Evolutionary conservation across 2,329 filamentous ascomycete genomes (phyloP).

Genomic region (Drechslerella coelobrocha): DNA sequence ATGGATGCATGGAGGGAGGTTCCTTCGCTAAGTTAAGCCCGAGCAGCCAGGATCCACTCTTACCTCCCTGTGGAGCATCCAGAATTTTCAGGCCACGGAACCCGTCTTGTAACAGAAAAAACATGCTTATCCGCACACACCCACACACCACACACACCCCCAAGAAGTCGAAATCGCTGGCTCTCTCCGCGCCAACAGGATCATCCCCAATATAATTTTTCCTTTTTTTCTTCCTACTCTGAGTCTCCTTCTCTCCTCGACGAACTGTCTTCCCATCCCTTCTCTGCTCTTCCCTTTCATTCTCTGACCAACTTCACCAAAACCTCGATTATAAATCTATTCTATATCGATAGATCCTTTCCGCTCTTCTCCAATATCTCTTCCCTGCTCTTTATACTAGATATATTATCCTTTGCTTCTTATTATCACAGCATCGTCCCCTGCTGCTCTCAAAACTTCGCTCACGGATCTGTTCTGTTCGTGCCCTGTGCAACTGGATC

Average conservation of each 20-base stretch:
- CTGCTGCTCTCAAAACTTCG: constrained; percentile 4
- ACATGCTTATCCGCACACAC: constrained; percentile 27
- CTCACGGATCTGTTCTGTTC: neutral
- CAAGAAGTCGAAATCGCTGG: neutral
- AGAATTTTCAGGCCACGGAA: constrained; percentile 25
- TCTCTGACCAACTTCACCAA: constrained; percentile 8
- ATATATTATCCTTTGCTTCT: neutral
- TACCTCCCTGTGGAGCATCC: neutral
- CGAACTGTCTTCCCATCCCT: constrained; percentile 17
- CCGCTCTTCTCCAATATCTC: constrained; percentile 13
- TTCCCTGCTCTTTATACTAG: constrained; percentile 24
- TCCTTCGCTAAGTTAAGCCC: constrained; percentile 45
- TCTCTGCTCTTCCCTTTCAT: constrained; percentile 23
- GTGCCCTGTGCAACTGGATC: neutral
- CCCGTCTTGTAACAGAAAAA: constrained; percentile 20
- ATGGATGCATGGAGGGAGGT: constrained; percentile 43
- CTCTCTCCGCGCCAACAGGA: constrained; percentile 48
- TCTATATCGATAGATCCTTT: constrained; percentile 26
- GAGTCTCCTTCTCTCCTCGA: constrained; percentile 27
- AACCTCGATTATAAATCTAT: constrained; percentile 18
- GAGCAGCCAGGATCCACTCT: constrained; percentile 46
- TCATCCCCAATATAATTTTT: constrained; percentile 51
- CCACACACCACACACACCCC: neutral
- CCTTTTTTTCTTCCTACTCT: constrained; percentile 3
- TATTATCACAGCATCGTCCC: constrained; percentile 21